These are phyloP conservation scores for Pseudomonodictys pantanalensis DNA, from an alignment of 495 filamentous ascomycete species.

Conservation along the genomic window DNA sequence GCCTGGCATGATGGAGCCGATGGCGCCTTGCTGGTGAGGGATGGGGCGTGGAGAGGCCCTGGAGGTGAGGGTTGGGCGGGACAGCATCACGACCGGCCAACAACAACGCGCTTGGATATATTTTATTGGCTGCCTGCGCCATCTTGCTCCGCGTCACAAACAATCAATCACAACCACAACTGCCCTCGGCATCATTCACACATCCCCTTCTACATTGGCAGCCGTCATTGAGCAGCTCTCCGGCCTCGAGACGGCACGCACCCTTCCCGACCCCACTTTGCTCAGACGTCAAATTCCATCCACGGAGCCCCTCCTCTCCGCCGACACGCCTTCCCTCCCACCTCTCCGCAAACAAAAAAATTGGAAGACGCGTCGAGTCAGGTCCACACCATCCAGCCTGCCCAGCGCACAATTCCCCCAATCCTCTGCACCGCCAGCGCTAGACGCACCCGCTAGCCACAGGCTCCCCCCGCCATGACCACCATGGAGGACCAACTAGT, in stretches of 20 bases:
- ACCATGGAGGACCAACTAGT: slow-evolving; percentile 82
- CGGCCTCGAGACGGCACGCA: neutral
- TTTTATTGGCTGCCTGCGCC: neutral
- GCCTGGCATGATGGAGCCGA: neutral
- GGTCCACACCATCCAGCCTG: neutral
- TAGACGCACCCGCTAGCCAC: neutral
- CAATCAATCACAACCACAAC: too few relatives aligned
- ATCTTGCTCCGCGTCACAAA: neutral
- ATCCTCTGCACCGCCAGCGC: slow-evolving; percentile 15
- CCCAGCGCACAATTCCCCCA: neutral
- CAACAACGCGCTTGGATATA: neutral
- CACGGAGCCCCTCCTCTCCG: neutral
- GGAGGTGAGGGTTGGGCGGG: slow-evolving; percentile 11
- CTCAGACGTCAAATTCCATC: neutral
- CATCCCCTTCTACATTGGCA: too few relatives aligned
- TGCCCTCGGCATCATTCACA: too few relatives aligned
- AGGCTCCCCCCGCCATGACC: neutral
- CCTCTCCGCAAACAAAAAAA: neutral
- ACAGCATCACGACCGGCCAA: neutral
- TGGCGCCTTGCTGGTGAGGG: neutral
- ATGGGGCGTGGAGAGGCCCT: neutral
- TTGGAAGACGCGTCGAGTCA: neutral
- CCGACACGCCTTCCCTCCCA: neutral
- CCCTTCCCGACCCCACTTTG: neutral
- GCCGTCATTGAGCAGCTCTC: neutral